A percentile compares a stretch with the other conserved stretches of the same genome.
Evolutionary conservation across 2,329 filamentous ascomycete species (phyloP).

Genomic region (Talaromyces islandicus): DNA sequence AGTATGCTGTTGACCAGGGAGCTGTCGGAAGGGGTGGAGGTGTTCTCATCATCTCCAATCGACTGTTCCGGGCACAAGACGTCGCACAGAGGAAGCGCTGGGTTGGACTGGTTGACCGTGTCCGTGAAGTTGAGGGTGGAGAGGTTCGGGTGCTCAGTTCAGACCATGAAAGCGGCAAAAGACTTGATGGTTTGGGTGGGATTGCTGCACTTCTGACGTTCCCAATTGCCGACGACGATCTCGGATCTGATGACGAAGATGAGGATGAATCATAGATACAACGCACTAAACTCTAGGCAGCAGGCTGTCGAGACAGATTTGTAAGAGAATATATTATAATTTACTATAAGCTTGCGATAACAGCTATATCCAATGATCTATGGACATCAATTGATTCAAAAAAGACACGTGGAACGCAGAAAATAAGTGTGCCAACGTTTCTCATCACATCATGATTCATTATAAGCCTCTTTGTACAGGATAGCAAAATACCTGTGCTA

Average conservation of each 20-base stretch:
- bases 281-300: conserved; percentile 1
- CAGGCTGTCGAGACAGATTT: conserved; percentile 6
- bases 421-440: not conserved
- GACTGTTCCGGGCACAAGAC: conserved; percentile 77
- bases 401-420: not conserved
- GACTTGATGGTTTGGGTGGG: conserved; percentile 75
- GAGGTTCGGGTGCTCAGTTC: conserved; percentile 86
- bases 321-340: not conserved
- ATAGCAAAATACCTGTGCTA: not conserved
- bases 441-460: not conserved
- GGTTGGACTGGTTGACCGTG: conserved; percentile 79
- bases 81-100: conserved; percentile 71
- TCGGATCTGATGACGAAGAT: conserved; percentile 49
- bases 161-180: conserved; percentile 86
- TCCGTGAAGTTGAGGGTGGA: conserved; percentile 73
- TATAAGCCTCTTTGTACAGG: not conserved
- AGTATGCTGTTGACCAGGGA: conserved; percentile 75
- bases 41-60: conserved; percentile 78
- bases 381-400: not conserved
- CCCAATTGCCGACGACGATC: conserved; percentile 74
- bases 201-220: conserved; percentile 89
- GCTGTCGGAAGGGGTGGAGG: conserved; percentile 84
- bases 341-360: not conserved
- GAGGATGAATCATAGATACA: not conserved
- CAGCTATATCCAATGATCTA: not conserved